Percentiles rank a stretch among this genome's conserved stretches.
These are phyloP conservation scores for Nigrospora sphaerica DNA, from an alignment of 2,329 filamentous ascomycete genomes.

Conservation along the genomic window DNA sequence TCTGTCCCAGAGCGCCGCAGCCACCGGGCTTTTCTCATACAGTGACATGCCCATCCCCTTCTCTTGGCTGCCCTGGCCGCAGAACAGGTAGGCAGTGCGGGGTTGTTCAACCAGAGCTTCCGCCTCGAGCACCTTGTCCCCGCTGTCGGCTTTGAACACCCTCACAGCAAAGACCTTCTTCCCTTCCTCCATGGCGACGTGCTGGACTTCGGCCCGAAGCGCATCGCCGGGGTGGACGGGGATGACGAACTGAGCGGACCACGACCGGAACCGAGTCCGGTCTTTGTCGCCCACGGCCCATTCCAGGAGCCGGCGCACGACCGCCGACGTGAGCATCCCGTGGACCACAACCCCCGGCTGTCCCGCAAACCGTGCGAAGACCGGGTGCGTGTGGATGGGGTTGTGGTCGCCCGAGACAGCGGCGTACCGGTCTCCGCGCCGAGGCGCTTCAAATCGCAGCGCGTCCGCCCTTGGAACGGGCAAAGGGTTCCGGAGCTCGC, in stretches of 20 bases:
- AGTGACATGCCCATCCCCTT: conserved; percentile 99
- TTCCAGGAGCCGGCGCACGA: conserved; percentile 90
- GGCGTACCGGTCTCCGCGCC: conserved; percentile 95
- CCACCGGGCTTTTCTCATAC: conserved; percentile 88
- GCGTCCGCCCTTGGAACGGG: conserved; percentile 83
- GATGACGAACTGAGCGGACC: conserved; percentile 56
- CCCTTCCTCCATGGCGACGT: conserved; percentile 94
- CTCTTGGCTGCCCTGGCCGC: conserved; percentile 94
- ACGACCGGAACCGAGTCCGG: too few relatives aligned
- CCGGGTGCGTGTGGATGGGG: conserved; percentile 93
- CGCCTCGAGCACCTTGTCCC: conserved; percentile 89
- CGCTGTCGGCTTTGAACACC: conserved; percentile 79
- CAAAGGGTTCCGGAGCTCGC: conserved; percentile 95
- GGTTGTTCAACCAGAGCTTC: conserved; percentile 98
- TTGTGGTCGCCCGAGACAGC: conserved; percentile 99
- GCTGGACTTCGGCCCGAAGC: conserved; percentile 88
- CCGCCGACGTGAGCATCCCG: conserved; percentile 98
- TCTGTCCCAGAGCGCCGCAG: conserved; percentile 94
- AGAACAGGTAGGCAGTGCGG: conserved; percentile 94
- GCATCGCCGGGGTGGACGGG: conserved; percentile 98
- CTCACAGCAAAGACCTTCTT: conserved; percentile 99
- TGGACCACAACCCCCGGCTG: conserved; percentile 96
- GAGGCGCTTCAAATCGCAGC: conserved; percentile 83
- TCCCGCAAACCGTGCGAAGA: conserved; percentile 93
- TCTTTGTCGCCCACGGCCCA: too few relatives aligned